A percentile compares a stretch with the other conserved stretches of the same genome.
Evolutionary conservation across 371 early-diverging fungal species (phyloP).

Genomic region (Mortierella sp.): DNA sequence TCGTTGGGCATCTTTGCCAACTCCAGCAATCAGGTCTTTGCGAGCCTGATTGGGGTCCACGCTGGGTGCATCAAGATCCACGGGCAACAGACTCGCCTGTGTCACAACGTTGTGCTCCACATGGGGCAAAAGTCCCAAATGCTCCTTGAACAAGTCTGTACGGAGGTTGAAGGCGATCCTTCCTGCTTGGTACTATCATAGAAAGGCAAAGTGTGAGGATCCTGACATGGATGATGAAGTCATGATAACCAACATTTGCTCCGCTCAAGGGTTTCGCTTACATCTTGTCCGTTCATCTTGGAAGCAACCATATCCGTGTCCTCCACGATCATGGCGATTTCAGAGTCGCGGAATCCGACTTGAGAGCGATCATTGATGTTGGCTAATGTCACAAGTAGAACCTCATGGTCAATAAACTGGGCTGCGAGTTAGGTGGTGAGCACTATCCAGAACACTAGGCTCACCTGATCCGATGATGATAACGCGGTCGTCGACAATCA

Average conservation of each 20-base stretch:
- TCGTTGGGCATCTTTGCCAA: background rate
- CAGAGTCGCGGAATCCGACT: slow-evolving; percentile 91
- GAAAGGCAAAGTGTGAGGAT: slow-evolving; percentile 11
- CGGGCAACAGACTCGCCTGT: slow-evolving; percentile 60
- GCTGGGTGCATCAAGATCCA: slow-evolving; percentile 37
- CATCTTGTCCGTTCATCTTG: slow-evolving; percentile 84
- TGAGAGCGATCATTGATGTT: slow-evolving; percentile 93
- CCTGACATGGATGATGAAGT: background rate
- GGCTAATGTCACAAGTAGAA: too few species aligned
- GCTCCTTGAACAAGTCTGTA: slow-evolving; percentile 86
- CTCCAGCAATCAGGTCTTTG: slow-evolving; percentile 22
- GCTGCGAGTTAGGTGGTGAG: too few species aligned
- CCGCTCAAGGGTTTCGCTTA: too few species aligned
- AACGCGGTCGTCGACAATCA: slow-evolving; percentile 90
- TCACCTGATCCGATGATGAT: slow-evolving; percentile 86
- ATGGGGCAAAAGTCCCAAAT: slow-evolving; percentile 75
- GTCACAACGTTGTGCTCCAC: slow-evolving; percentile 60
- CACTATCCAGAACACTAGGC: too few species aligned
- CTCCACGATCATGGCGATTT: slow-evolving; percentile 87
- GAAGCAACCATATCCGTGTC: slow-evolving; percentile 76
- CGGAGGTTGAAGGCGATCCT: slow-evolving; percentile 82
- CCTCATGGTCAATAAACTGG: too few species aligned
- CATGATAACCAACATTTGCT: too few species aligned
- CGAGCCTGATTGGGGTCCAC: slow-evolving; percentile 37
- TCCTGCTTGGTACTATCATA: slow-evolving; percentile 70